Conservation (phyloP, 768 basidiomycete species). For the Cantharellus cinnabarinus region DNA sequence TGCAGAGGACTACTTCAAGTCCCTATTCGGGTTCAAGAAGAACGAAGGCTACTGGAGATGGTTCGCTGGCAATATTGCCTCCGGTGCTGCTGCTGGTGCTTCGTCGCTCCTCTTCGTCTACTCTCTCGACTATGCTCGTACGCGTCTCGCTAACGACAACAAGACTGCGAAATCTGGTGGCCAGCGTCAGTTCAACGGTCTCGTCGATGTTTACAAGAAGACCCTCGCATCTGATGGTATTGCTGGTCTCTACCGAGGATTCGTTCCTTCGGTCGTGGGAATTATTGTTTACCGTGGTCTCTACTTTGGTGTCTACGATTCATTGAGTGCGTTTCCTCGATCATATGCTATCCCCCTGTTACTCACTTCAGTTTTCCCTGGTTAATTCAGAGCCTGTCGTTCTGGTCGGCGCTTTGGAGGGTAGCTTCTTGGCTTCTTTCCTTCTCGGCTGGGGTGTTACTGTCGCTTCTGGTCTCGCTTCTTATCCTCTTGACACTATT, state of each 20-base stretch:
- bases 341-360: background rate
- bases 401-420: slow-evolving; percentile 85
- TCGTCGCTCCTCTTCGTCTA: slow-evolving; percentile 98
- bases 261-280: slow-evolving; percentile 96
- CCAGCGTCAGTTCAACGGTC: slow-evolving; percentile 94
- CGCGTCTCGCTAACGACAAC: slow-evolving; percentile 93
- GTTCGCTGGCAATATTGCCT: slow-evolving; percentile 95
- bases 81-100: slow-evolving; percentile 98
- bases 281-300: slow-evolving; percentile 99
- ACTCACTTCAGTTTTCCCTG: background rate
- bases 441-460: slow-evolving; percentile 97
- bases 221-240: slow-evolving; percentile 95
- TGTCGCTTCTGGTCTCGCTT: slow-evolving; percentile 97
- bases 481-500: slow-evolving; percentile 84
- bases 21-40: slow-evolving; percentile 97
- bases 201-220: slow-evolving; percentile 94
- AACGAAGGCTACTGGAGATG: slow-evolving; percentile 92
- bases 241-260: slow-evolving; percentile 98
- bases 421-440: slow-evolving; percentile 96
- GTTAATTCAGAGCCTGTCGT: slow-evolving; percentile 66
- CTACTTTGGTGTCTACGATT: slow-evolving; percentile 95
- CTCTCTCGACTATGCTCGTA: slow-evolving; percentile 98
- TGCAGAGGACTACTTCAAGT: slow-evolving; percentile 95
- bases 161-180: slow-evolving; percentile 89
- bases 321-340: slow-evolving; percentile 43